Base-by-base conservation (phyloP, 768 basidiomycete species). In the Pleurotus eryngii region DNA sequence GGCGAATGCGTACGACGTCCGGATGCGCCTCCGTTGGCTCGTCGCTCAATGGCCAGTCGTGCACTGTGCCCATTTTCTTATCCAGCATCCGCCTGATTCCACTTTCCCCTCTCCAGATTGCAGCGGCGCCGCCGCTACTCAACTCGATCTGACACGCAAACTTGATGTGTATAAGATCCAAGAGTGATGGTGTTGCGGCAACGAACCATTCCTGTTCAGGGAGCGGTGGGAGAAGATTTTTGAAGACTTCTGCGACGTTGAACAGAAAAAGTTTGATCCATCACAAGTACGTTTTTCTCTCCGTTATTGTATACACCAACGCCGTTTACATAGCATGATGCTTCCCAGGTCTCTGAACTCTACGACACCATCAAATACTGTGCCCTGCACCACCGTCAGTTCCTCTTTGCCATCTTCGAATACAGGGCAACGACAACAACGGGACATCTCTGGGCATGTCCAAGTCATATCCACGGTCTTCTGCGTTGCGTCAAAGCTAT, bases 341-440 rank as follows among this genome's bases (percentile, higher is more conserved):
- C 48, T 59, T 37, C 45, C n/a, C 57, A 93, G 86, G 90, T 97
- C 22, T 97, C 95, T 4, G 97, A 99, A 70, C 77, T 99, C 15
- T 98, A 98, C 67, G 97, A 98, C 71, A 97, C 96, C 30, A 92
- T 98, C 71, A 98, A 98, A 70, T 93, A 93, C 68, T 93, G 91
- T 61, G 92, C 90, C 30, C 78, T 94, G 15, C 92, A 93, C 64
- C 92, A 93, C 65, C 84, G 95, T 40, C 87, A 87, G 3, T 97
- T 98, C 73, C 74, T 97, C 22, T 95, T 97, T 64, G 78, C 92
- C 17, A 95, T 20, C 20, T 20, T 20, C 20, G 20, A 20, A 20
- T 20, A 20, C 20, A 20, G 20, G 20, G 20, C 20, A 2, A 20
- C 20, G 20, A 20, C 20, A 20, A 20, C 20, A 20, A 20, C 2